Conservation (phyloP, 1,139 yeast genomes). For the Cylindricascospora bacillispora region DNA sequence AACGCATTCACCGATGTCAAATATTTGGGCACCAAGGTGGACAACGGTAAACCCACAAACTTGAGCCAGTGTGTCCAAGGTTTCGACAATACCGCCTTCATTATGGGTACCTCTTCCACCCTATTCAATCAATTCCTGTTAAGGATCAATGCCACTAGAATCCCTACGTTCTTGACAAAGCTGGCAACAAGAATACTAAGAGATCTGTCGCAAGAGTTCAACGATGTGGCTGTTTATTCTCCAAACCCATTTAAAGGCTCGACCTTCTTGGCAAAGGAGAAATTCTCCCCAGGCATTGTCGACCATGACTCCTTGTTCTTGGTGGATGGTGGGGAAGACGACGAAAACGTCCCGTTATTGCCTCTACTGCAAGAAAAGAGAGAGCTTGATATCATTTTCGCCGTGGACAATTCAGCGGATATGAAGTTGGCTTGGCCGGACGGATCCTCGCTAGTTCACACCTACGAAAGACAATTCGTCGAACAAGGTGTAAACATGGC, state of each 20-base stretch:
- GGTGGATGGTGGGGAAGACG: slow-evolving; percentile 81
- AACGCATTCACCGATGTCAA: slow-evolving; percentile 50
- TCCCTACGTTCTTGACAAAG: slow-evolving; percentile 36
- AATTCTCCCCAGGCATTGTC: slow-evolving; percentile 24
- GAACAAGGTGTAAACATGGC: slow-evolving; percentile 47
- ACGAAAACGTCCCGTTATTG: slow-evolving; percentile 59
- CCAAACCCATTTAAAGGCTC: slow-evolving; percentile 55
- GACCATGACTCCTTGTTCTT: slow-evolving; percentile 37
- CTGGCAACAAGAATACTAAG: slow-evolving; percentile 32
- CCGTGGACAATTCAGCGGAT: slow-evolving; percentile 74
- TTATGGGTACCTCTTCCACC: slow-evolving; percentile 65
- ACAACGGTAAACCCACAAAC: slow-evolving; percentile 37
- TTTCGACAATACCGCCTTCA: slow-evolving; percentile 62
- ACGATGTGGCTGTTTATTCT: slow-evolving; percentile 55
- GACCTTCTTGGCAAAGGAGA: slow-evolving; percentile 29
- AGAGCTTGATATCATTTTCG: slow-evolving; percentile 63
- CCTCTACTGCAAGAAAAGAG: slow-evolving; percentile 64
- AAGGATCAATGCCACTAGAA: slow-evolving; percentile 38
- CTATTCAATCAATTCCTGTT: slow-evolving; percentile 35
- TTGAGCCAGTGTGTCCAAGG: slow-evolving; percentile 41
- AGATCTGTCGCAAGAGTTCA: slow-evolving; percentile 33
- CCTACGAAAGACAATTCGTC: slow-evolving; percentile 58
- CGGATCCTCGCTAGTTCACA: slow-evolving; percentile 51
- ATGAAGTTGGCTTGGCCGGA: slow-evolving; percentile 57
- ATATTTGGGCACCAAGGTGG: slow-evolving; percentile 54